Base-by-base conservation (phyloP, 225 moss, liverwort and hornwort species). In the Asterella californica region DNA sequence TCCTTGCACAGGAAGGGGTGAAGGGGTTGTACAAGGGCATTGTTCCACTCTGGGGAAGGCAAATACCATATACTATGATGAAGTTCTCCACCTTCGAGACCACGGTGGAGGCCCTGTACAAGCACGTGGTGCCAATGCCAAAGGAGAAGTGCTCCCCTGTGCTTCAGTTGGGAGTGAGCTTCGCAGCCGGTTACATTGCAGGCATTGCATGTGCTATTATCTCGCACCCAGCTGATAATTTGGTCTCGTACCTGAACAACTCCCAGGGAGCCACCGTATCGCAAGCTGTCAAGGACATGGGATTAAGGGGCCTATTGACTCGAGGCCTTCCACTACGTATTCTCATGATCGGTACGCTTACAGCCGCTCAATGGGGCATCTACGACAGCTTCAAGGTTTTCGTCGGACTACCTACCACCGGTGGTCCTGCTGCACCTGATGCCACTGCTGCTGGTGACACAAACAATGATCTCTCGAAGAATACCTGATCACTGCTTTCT, bases 31-130 rank as follows among this genome's bases (percentile, higher is more conserved):
- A 92, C 83, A 92, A 90, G 83, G 96, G 96, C 0, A 22, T 94
- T 18, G 75, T 91, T 2, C 96, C 96, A 0, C 89, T 96, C 0
- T 96, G 96, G 96, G 96, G 87, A 0, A 81, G 96, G 60, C 96
- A 96, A 74, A 92, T 96, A 5, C 96, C 96, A 6, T 96, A 94
- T 86, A 96, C 96, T 9, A 96, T 96, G 96, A 96, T 96, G 96
- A 96, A 96, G 78, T 96, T 96, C 32, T 83, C 92, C 19, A 94
- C 94, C 6, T 96, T 96, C 32, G 96, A 96, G 83, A 88, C 81
- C 82, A 91, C 92, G 1, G 94, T 96, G 54, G 86, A 90, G 81
- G 87, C 83, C 27, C 57, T 96, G 67, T 96, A 96, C 76, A 86
- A 85, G 74, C 10, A 90, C 42, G 70, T 90, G 9, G 80, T 96